phyloP scores from a whole-genome alignment of 2,329 filamentous ascomycete genomes.

The Penicillium sp. region DNA sequence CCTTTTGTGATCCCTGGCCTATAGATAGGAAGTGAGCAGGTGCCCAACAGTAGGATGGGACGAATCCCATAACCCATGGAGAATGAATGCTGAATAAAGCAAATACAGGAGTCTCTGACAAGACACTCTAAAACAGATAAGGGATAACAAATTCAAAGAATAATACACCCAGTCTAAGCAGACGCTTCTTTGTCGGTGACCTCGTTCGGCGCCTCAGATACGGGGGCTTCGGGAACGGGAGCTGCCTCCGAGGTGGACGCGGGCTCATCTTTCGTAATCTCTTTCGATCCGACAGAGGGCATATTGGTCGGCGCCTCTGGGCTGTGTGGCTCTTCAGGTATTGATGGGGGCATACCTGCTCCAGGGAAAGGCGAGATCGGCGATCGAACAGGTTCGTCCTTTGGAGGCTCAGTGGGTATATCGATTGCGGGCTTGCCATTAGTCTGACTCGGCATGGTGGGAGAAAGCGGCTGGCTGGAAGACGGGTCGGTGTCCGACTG shows the following conservation, averaged over 20 bases:
- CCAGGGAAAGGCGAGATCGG: conserved; percentile 31
- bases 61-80: neutral
- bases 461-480: conserved; percentile 37
- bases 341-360: conserved; percentile 32
- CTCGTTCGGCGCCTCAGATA: neutral
- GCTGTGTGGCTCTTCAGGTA: conserved; percentile 35
- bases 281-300: conserved; percentile 6
- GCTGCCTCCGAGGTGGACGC: neutral
- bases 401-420: conserved; percentile 18
- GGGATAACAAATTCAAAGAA: neutral
- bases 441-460: conserved; percentile 23
- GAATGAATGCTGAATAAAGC: conserved; percentile 1
- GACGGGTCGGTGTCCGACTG: conserved; percentile 35
- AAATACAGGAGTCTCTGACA: conserved; percentile 1
- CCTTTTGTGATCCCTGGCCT: neutral
- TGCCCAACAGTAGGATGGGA: neutral
- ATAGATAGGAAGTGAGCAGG: neutral
- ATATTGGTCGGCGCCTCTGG: conserved; percentile 23
- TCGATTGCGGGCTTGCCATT: conserved; percentile 27
- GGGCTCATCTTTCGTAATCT: neutral
- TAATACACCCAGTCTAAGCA: neutral
- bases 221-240: neutral
- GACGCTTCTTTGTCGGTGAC: conserved; percentile 6
- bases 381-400: conserved; percentile 23
- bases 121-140: neutral